Evolutionary conservation across 192 early-diverging fungal genomes (phyloP).

Genomic region (Backusella luteola): DNA sequence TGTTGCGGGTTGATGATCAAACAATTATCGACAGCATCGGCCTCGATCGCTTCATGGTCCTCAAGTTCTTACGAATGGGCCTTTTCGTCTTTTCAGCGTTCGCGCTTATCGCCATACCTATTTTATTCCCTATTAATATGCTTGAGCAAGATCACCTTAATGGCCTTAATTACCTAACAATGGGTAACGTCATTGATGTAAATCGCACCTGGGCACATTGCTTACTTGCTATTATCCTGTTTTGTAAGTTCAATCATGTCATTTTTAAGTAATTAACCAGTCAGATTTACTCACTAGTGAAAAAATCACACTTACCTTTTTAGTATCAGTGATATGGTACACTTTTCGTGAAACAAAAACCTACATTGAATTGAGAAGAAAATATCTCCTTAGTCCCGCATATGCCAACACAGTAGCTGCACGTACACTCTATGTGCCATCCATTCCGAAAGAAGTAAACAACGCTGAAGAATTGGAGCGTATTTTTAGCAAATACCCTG

Average conservation of each 20-base stretch:
- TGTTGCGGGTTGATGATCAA: constrained; percentile 52
- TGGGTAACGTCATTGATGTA: constrained; percentile 64
- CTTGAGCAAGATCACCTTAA: constrained; percentile 39
- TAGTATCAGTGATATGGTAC: constrained; percentile 42
- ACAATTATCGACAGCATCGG: constrained; percentile 57
- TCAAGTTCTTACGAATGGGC: constrained; percentile 69
- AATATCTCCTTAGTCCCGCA: constrained; percentile 54
- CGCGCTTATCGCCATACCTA: constrained; percentile 49
- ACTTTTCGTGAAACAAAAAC: constrained; percentile 59
- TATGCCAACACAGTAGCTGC: constrained; percentile 47
- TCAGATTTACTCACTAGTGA: neutral
- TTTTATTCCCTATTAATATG: constrained; percentile 73
- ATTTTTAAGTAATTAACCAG: neutral
- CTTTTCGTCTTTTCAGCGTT: constrained; percentile 63
- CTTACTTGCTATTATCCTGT: constrained; percentile 48
- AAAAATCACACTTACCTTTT: neutral
- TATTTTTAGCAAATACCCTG: constrained; percentile 64
- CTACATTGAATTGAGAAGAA: constrained; percentile 63
- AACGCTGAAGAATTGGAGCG: constrained; percentile 43
- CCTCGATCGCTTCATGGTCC: constrained; percentile 77
- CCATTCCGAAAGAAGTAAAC: constrained; percentile 65
- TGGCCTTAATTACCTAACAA: constrained; percentile 63
- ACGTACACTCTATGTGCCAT: constrained; percentile 66
- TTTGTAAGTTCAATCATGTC: constrained; percentile 40
- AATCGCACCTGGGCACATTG: constrained; percentile 73